phyloP scores from a whole-genome alignment of 169 alveolate genomes.

The Cystoisospora suis region DNA sequence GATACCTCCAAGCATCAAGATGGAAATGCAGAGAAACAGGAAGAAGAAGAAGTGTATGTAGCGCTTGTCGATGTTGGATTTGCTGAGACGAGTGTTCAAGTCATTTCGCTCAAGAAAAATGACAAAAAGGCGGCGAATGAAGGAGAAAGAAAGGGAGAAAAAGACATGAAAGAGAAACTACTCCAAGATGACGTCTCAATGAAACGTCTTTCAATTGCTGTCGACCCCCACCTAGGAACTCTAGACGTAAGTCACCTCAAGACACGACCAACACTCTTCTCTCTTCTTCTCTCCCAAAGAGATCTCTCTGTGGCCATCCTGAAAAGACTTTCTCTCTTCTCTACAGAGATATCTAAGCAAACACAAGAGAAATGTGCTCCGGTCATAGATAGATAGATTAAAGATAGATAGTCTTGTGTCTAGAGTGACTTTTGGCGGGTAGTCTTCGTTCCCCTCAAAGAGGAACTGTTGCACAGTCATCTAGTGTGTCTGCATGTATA shows the following conservation, averaged over 20 bases:
- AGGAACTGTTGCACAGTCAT: no score
- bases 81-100: constrained; percentile 14
- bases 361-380: no score
- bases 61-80: constrained; percentile 37
- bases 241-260: constrained; percentile 11
- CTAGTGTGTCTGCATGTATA: neutral
- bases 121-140: neutral
- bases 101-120: neutral
- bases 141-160: neutral
- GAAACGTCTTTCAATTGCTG: neutral
- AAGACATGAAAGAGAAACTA: neutral
- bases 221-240: neutral
- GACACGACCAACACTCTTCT: no score
- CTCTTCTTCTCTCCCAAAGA: no score
- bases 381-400: no score
- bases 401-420: no score
- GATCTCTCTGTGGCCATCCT: no score
- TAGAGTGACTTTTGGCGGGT: no score
- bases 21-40: neutral
- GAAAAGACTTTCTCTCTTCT: no score
- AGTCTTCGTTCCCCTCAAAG: no score
- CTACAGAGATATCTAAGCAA: no score
- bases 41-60: neutral
- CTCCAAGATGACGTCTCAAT: neutral
- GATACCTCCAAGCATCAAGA: neutral